phyloP scores from a whole-genome alignment of 345 rosid species.

The Syzygium aqueum region DNA sequence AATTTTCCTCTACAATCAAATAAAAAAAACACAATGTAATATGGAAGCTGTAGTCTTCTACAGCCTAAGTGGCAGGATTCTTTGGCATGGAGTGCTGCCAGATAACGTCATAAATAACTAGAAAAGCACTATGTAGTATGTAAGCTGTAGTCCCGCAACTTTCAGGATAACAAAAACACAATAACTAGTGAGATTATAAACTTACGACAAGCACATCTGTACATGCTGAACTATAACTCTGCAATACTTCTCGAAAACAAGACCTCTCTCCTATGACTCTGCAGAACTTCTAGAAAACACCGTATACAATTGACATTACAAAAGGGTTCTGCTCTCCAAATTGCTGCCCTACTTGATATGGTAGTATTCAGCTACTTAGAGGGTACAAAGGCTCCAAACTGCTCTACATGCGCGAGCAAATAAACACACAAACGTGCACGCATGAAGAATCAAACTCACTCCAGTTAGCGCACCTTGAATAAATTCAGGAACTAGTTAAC shows the following conservation, averaged over 20 bases:
- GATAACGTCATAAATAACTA: background rate
- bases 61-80: background rate
- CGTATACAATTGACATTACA: background rate
- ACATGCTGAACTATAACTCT: background rate
- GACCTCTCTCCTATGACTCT: background rate
- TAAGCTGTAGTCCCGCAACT: background rate
- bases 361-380: background rate
- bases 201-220: background rate
- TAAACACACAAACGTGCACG: background rate
- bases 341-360: background rate
- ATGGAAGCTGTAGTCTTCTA: background rate
- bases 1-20: background rate
- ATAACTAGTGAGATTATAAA: background rate
- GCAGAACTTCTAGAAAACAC: background rate
- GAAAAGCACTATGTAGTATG: background rate
- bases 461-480: background rate
- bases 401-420: background rate
- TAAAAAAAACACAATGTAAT: background rate
- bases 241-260: background rate
- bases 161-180: background rate
- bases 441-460: background rate
- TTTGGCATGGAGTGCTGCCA: background rate
- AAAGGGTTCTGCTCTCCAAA: background rate
- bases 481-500: background rate
- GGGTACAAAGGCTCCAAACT: background rate